phyloP scores from a whole-genome alignment of 2,329 filamentous ascomycete species.

The Sporothrix variecibatus region DNA sequence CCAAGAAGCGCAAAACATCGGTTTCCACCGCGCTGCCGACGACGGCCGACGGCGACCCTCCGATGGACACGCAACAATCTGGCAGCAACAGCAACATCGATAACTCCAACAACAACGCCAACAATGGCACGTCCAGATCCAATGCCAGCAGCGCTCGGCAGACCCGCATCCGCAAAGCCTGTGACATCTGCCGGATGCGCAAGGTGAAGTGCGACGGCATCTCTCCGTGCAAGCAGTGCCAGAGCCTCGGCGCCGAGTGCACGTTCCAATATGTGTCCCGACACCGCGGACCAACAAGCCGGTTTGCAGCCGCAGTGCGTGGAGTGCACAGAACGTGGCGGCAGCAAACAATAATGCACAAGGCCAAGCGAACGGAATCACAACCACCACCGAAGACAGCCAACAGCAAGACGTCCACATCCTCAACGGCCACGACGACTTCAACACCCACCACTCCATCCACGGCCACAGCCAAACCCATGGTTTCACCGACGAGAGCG shows the following conservation, averaged over 20 bases:
- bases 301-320: conserved; percentile 44
- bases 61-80: conserved; percentile 7
- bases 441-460: neutral
- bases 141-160: neutral
- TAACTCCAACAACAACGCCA: conserved; percentile 31
- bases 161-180: conserved; percentile 59
- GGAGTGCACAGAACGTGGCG: conserved; percentile 14
- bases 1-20: conserved; percentile 10
- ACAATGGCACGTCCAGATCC: neutral
- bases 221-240: conserved; percentile 52
- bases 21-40: neutral
- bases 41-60: neutral
- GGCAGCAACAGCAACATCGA: neutral
- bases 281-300: conserved; percentile 60
- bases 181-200: conserved; percentile 63
- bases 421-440: conserved; percentile 25
- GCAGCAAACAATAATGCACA: neutral
- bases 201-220: conserved; percentile 52
- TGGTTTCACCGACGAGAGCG: conserved; percentile 27
- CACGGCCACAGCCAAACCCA: neutral
- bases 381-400: neutral
- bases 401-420: neutral
- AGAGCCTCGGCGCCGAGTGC: conserved; percentile 59
- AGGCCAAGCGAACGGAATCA: neutral
- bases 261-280: conserved; percentile 60